Base-by-base conservation (phyloP, 192 early-diverging fungal species). In the Oehlia diaphana region DNA sequence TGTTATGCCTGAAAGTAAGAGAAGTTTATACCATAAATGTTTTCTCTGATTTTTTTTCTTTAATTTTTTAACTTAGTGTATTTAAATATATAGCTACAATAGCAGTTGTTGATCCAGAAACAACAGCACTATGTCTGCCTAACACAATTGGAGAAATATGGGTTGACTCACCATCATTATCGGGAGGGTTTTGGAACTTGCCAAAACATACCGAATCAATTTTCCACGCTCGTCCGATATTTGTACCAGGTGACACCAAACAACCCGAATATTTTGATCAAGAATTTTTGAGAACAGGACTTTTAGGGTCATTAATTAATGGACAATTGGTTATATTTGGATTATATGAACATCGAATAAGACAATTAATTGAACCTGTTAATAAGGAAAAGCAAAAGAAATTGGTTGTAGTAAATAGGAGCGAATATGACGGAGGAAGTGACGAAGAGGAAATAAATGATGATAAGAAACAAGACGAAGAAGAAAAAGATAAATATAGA, bases 121-220 rank as follows among this genome's bases (percentile, higher is more conserved):
- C 94, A 74, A 90, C 89, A 16, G 89, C 91, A 23, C 83, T 96
- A 39, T 94, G 92, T 62, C 88, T 91, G 9, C 84, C 91, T 1
- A 90, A 94, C 82, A 86, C 90, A 2, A 89, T 95, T 72, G 95
- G 95, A 63, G 95, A 96, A 85, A 87, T 96, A n/a, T 95, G 95
- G 94, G 87, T 95, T 9, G 88, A 91, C 80, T 91, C 93, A 4
- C 91, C 92, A 16, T 90, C 88, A 35, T 83, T 96, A 61, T 89
- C 91, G 9, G 88, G 88, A 33, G 92, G 92, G 8, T 95, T 95
- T 86, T 95, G 92, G 94, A 91, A 87, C 19, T 82, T 95, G 44
- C 90, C 93, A 19, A 91, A 91, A 76, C 89, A 93, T 66, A 93
- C 88, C 1, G 88, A 92, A 78, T 90, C 90, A 39, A 92, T 94